phyloP scores from a whole-genome alignment of 805 yeast genomes.

The Nakazawaea molendinolei region DNA sequence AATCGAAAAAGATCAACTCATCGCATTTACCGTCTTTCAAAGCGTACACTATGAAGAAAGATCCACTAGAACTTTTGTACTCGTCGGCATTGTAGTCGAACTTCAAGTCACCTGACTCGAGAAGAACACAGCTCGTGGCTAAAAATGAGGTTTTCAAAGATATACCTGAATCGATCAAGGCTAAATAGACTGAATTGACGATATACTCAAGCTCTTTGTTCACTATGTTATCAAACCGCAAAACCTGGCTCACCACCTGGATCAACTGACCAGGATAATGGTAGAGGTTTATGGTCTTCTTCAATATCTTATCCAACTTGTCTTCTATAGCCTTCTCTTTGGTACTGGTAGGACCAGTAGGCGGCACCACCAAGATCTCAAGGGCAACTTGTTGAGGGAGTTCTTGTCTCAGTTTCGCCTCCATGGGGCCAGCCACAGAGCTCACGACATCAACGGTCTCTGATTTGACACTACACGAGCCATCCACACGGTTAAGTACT shows the following conservation, averaged over 20 bases:
- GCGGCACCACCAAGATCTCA: constrained; percentile 75
- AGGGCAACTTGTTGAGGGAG: constrained; percentile 70
- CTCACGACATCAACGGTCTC: constrained; percentile 48
- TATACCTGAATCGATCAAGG: constrained; percentile 76
- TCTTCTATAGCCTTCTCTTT: constrained; percentile 76
- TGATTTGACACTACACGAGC: constrained; percentile 44
- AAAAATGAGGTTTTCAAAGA: constrained; percentile 59
- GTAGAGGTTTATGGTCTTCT: constrained; percentile 51
- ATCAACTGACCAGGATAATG: constrained; percentile 75
- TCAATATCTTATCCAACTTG: constrained; percentile 54
- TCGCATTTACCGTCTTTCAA: constrained; percentile 42
- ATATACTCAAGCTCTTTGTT: constrained; percentile 14
- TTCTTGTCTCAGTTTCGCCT: constrained; percentile 77
- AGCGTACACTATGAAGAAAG: constrained; percentile 61
- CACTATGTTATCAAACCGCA: constrained; percentile 44
- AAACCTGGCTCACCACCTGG: constrained; percentile 60
- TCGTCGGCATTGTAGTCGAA: constrained; percentile 41
- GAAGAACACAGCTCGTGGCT: constrained; percentile 42
- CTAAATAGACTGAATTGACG: constrained; percentile 47
- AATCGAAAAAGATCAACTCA: constrained; percentile 62
- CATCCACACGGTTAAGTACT: constrained; percentile 61
- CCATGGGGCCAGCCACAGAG: constrained; percentile 89
- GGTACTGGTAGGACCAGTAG: constrained; percentile 62
- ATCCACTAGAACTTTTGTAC: constrained; percentile 40
- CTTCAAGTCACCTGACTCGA: constrained; percentile 24